Percentiles rank a stretch among this genome's conserved stretches.
These are phyloP conservation scores for Piper betle DNA, from an alignment of 164 flowering plant species.

Conservation along the genomic window DNA sequence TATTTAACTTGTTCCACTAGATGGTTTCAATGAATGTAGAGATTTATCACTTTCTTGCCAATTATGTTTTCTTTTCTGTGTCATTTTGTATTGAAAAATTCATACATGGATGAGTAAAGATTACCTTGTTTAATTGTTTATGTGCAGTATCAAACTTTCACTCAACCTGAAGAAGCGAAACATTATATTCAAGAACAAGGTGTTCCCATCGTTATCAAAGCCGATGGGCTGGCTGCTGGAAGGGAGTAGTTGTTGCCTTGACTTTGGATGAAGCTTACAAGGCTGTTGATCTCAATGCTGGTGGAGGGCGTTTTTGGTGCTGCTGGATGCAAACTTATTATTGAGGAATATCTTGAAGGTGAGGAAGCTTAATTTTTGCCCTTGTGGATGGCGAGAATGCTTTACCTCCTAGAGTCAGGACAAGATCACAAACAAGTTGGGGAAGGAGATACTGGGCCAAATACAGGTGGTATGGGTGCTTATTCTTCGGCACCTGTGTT, in stretches of 20 bases:
- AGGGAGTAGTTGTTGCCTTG: constrained; percentile 95
- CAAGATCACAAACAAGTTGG: constrained; percentile 97
- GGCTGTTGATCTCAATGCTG: constrained; percentile 89
- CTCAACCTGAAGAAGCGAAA: constrained; percentile 67
- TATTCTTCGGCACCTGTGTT: constrained; percentile 90
- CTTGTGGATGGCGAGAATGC: constrained; percentile 93
- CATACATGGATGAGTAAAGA: too few relatives aligned
- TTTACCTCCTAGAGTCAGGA: constrained; percentile 81
- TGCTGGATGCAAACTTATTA: constrained; percentile 64
- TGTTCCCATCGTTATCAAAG: constrained; percentile 84
- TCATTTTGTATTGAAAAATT: not conserved
- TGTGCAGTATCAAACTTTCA: constrained; percentile 75
- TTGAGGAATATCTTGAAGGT: constrained; percentile 92
- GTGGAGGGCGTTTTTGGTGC: constrained; percentile 64
- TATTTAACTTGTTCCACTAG: not conserved
- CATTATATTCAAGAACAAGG: constrained; percentile 76
- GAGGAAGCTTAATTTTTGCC: constrained; percentile 98
- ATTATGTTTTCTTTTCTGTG: not conserved
- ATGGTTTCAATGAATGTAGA: not conserved
- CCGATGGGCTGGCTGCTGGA: constrained; percentile 95
- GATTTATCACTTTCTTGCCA: too few relatives aligned
- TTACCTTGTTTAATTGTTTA: not conserved
- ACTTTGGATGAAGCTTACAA: constrained; percentile 72
- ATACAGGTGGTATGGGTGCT: constrained; percentile 98
- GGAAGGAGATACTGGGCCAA: constrained; percentile 95